These are phyloP conservation scores for Suillus brevipes DNA, from an alignment of 768 basidiomycete species.

Conservation along the genomic window DNA sequence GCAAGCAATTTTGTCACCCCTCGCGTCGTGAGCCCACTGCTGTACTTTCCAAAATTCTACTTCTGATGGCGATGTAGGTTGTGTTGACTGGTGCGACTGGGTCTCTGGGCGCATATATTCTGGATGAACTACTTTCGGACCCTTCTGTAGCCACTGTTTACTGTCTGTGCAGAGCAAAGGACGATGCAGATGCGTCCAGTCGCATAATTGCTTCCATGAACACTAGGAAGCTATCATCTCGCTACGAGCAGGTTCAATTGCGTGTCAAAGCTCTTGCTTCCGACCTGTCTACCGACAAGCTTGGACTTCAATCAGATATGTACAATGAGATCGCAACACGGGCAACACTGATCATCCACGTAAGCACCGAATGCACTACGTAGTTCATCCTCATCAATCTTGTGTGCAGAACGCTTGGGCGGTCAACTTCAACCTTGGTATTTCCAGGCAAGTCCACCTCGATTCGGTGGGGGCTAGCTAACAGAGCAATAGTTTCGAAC, in stretches of 20 bases:
- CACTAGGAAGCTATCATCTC: conserved; percentile 32
- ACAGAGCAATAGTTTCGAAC: conserved; percentile 35
- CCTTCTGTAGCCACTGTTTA: conserved; percentile 43
- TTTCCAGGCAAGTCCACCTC: conserved; percentile 19
- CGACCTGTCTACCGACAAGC: conserved; percentile 39
- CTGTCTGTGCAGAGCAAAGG: conserved; percentile 50
- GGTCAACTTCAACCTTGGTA: conserved; percentile 52
- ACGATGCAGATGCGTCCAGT: conserved; percentile 41
- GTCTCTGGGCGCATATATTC: conserved; percentile 53
- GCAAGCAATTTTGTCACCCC: conserved; percentile 4
- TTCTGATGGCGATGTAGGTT: conserved; percentile 10
- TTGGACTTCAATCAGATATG: conserved; percentile 40
- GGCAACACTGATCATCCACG: conserved; percentile 49
- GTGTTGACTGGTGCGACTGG: conserved; percentile 56
- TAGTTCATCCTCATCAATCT: background rate
- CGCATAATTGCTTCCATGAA: conserved; percentile 45
- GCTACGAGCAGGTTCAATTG: conserved; percentile 11
- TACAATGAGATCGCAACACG: conserved; percentile 37
- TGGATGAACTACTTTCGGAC: conserved; percentile 43
- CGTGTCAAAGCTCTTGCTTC: conserved; percentile 44
- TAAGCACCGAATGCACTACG: conserved; percentile 15
- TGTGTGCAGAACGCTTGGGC: conserved; percentile 52
- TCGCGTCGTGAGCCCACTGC: conserved; percentile 4
- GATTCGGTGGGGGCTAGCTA: background rate
- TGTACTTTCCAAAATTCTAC: conserved; percentile 14